Conservation (phyloP, 2,329 filamentous ascomycete species). For the Arthrobotrys entomopaga region DNA sequence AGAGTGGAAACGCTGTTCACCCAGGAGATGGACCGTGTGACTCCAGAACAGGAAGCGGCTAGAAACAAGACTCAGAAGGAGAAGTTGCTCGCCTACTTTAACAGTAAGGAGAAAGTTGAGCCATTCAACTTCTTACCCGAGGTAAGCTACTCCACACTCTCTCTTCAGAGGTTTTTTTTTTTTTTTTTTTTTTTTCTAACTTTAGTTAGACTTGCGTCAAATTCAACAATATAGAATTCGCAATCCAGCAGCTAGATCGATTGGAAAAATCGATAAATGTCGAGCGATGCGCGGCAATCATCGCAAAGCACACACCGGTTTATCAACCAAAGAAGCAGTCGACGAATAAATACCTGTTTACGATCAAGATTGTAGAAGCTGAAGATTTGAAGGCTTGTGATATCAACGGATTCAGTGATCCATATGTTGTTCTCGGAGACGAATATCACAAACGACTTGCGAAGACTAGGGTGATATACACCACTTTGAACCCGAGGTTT, state of each 20-base stretch:
- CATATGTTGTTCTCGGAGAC: slow-evolving; percentile 95
- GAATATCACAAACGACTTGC: slow-evolving; percentile 97
- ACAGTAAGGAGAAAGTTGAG: slow-evolving; percentile 88
- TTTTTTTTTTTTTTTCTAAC: too few species aligned
- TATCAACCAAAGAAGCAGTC: slow-evolving; percentile 72
- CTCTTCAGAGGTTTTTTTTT: too few species aligned
- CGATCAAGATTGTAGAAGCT: slow-evolving; percentile 97
- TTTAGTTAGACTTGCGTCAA: slow-evolving; percentile 85
- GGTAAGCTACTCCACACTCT: slow-evolving; percentile 66
- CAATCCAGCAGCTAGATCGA: slow-evolving; percentile 88
- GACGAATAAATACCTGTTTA: slow-evolving; percentile 92
- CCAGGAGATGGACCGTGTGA: slow-evolving; percentile 91
- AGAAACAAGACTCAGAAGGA: slow-evolving; percentile 85
- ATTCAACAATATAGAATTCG: slow-evolving; percentile 96
- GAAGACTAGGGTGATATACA: slow-evolving; percentile 91
- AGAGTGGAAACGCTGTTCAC: slow-evolving; percentile 84
- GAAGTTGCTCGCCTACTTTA: slow-evolving; percentile 91
- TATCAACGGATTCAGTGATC: slow-evolving; percentile 90
- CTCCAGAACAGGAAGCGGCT: slow-evolving; percentile 84
- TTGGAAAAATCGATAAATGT: slow-evolving; percentile 90
- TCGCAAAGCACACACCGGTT: slow-evolving; percentile 78
- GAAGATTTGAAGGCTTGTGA: slow-evolving; percentile 99
- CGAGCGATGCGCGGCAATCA: slow-evolving; percentile 84
- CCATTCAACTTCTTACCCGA: slow-evolving; percentile 97
- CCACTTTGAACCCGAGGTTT: slow-evolving; percentile 92